Evolutionary conservation across 805 yeast genomes (phyloP), one percentile per base, ranked within the genome.

Genomic region (Teunomyces barrocoloradensis): DNA sequence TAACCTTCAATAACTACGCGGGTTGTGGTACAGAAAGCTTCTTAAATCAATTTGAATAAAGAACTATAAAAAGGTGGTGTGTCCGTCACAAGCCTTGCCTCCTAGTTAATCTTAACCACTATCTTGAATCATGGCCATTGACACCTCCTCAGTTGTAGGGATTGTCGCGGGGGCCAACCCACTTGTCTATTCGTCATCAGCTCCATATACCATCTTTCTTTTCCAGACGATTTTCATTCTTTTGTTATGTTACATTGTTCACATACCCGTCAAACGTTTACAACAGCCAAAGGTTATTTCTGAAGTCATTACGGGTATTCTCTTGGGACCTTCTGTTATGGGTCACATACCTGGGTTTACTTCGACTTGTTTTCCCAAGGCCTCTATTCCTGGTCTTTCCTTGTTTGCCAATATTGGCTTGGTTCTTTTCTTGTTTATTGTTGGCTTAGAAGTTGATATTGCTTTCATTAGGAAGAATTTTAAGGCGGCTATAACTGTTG

Each of bases 261-360:
- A 85, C 59, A 68, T 72, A 34, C 89, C 90, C 0, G 65, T 87
- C 12, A 71, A 81, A 9, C 76, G 65, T 51, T 60, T 87, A 37
- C 81, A 80, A 54, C 94, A 87, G 61, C 96, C 96, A 0, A 73
- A 82, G 49, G 96, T 87, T 37, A 87, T 87, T 49, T 88, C 91
- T 5, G 96, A 87, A 58, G 94, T 87, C 42, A 72, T 87, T 7
- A 74, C 89, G 0, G 96, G 95, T 25, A 82, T 87, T 42, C 57
- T 87, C 1, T 64, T 87, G 43, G 92, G 94, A 0, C 92, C 92
- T 0, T 73, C 89, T 0, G 94, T 79, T 1, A 63, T 87, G 66
- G 94, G 94, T 4, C 80, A 74, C 38, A 79, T 86, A 29, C 89
- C 90, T 0, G 71, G 79, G 47, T 87, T 85, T 65, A 81, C 89